Conservation (phyloP, 2,329 filamentous ascomycete genomes). For the Davidsoniella virescens region DNA sequence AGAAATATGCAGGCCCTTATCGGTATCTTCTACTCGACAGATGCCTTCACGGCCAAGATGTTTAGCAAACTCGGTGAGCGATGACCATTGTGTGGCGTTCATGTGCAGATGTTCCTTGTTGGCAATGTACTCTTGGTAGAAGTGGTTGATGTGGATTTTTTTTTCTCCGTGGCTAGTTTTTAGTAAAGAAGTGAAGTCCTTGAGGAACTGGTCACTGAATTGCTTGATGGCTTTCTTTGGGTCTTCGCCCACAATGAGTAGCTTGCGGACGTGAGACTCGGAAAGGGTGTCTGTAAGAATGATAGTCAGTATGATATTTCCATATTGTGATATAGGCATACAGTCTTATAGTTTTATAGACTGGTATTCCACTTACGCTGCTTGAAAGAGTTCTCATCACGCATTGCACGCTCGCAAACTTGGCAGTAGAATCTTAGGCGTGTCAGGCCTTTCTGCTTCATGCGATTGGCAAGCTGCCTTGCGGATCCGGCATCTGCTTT, state of each 20-base stretch:
- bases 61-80: slow-evolving; percentile 79
- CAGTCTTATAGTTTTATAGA: background rate
- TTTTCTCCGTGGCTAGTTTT: slow-evolving; percentile 84
- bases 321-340: no score
- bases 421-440: slow-evolving; percentile 85
- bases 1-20: slow-evolving; percentile 68
- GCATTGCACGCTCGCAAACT: slow-evolving; percentile 43
- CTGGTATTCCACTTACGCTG: slow-evolving; percentile 11
- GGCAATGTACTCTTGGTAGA: slow-evolving; percentile 87
- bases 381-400: slow-evolving; percentile 15
- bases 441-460: slow-evolving; percentile 66
- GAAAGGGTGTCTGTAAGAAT: slow-evolving; percentile 66
- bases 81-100: slow-evolving; percentile 83
- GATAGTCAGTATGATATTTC: background rate
- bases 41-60: slow-evolving; percentile 72
- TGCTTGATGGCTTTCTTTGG: slow-evolving; percentile 69
- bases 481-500: slow-evolving; percentile 83
- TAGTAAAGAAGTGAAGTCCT: slow-evolving; percentile 62
- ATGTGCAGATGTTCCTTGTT: slow-evolving; percentile 84
- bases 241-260: slow-evolving; percentile 76
- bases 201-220: slow-evolving; percentile 65
- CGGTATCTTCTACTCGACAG: slow-evolving; percentile 76
- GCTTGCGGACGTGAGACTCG: slow-evolving; percentile 78
- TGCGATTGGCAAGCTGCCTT: slow-evolving; percentile 81
- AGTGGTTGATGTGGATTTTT: slow-evolving; percentile 72